These are phyloP conservation scores for Cryptococcus sp. DNA, from an alignment of 1,284 basidiomycete species.

Conservation along the genomic window DNA sequence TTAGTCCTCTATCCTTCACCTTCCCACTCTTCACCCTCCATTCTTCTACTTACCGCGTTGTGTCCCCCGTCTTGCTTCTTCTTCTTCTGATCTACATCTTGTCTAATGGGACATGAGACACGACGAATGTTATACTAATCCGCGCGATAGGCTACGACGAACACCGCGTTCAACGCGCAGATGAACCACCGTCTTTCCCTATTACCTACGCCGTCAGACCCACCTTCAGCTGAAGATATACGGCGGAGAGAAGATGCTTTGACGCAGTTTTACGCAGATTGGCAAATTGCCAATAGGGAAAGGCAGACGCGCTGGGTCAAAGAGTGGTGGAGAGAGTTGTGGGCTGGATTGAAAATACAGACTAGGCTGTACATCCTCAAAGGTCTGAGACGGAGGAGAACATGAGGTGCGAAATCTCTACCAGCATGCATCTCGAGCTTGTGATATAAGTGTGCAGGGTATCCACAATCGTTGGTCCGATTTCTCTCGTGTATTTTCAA, in stretches of 20 bases:
- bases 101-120: too few species aligned
- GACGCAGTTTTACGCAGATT: constrained; percentile 48
- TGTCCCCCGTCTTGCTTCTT: background rate
- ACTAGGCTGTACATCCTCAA: constrained; percentile 30
- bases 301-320: constrained; percentile 41
- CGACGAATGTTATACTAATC: background rate
- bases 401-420: background rate
- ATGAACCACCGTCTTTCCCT: constrained; percentile 34
- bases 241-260: constrained; percentile 38
- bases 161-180: constrained; percentile 42
- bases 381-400: constrained; percentile 18
- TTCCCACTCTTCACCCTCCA: background rate
- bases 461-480: background rate
- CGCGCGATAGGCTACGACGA: constrained; percentile 33
- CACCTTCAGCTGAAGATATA: constrained; percentile 38
- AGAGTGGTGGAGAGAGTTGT: constrained; percentile 49
- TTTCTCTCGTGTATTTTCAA: background rate
- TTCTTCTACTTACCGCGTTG: too few species aligned
- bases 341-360: constrained; percentile 44
- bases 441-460: background rate
- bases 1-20: constrained; percentile 21
- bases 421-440: background rate
- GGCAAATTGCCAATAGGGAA: constrained; percentile 43
- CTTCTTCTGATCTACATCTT: too few species aligned
- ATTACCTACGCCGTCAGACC: constrained; percentile 34